Evolutionary conservation across 768 basidiomycete species (phyloP).

Genomic region (Gloeophyllum trabeum): DNA sequence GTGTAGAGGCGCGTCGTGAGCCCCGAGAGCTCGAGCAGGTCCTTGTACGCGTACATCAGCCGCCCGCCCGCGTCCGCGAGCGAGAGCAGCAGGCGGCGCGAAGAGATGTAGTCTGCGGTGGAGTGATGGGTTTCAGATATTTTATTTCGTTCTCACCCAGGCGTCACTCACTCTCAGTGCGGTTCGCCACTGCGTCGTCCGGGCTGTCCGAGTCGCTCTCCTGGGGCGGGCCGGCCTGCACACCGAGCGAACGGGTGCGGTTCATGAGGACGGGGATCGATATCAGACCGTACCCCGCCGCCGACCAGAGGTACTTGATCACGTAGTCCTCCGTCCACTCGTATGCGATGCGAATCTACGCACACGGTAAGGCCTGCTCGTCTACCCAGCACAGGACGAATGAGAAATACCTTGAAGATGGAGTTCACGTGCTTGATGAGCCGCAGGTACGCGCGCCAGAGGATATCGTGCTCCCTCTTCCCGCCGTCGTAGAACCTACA

Average conservation of each 20-base stretch:
- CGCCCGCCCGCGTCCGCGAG: constrained; percentile 95
- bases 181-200: constrained; percentile 29
- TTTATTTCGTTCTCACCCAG: no score
- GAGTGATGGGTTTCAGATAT: no score
- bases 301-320: constrained; percentile 94
- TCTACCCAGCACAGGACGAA: neutral
- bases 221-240: constrained; percentile 8
- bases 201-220: constrained; percentile 1
- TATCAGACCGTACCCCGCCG: constrained; percentile 84
- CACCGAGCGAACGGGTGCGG: constrained; percentile 23
- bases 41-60: constrained; percentile 95
- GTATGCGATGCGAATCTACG: constrained; percentile 78
- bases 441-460: constrained; percentile 64
- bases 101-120: constrained; percentile 75
- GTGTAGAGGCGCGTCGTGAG: constrained; percentile 85
- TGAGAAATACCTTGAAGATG: constrained; percentile 63
- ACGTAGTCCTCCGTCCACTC: constrained; percentile 97
- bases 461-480: constrained; percentile 67
- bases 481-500: constrained; percentile 88
- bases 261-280: constrained; percentile 83
- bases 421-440: constrained; percentile 85
- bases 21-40: constrained; percentile 89
- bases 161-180: constrained; percentile 33
- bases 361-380: neutral
- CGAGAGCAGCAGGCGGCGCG: constrained; percentile 80